Conservation (phyloP, 2,329 filamentous ascomycete species). For the Calonectria leucothoes region DNA sequence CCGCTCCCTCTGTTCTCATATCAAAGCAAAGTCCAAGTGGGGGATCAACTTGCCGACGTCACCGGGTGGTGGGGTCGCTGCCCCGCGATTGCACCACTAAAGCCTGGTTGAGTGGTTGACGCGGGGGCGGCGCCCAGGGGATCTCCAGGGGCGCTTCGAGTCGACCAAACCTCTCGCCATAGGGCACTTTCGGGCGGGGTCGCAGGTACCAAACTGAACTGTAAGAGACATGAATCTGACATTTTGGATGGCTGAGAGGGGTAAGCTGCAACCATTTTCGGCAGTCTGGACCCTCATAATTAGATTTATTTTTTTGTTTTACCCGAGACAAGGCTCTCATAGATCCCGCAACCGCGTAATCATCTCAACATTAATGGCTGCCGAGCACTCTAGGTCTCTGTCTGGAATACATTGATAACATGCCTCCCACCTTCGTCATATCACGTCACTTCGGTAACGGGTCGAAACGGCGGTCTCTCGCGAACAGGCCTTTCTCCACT, state of each 20-base stretch:
- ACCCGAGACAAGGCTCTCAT: not conserved
- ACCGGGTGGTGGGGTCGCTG: conserved; percentile 31
- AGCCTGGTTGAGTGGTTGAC: not conserved
- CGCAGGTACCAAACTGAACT: not conserved
- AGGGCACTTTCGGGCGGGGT: not conserved
- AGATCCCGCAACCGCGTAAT: not conserved
- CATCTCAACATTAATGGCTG: not conserved
- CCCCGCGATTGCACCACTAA: conserved; percentile 12
- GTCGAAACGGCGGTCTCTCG: conserved; percentile 14
- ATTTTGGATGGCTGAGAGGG: not conserved
- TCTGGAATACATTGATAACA: not conserved
- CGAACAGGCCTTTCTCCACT: conserved; percentile 7
- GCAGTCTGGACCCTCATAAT: not conserved
- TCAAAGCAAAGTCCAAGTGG: conserved; percentile 20
- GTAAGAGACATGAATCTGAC: not conserved
- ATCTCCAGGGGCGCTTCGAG: not conserved
- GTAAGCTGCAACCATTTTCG: not conserved
- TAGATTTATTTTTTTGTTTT: not conserved
- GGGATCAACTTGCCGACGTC: conserved; percentile 14
- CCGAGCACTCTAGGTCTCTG: not conserved
- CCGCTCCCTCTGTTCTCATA: not conserved
- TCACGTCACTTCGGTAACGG: conserved; percentile 3
- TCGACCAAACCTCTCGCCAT: not conserved
- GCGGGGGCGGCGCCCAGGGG: not conserved
- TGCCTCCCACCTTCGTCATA: not conserved